phyloP scores from a whole-genome alignment of 192 early-diverging fungal species.

The Linnemannia hyalina region DNA sequence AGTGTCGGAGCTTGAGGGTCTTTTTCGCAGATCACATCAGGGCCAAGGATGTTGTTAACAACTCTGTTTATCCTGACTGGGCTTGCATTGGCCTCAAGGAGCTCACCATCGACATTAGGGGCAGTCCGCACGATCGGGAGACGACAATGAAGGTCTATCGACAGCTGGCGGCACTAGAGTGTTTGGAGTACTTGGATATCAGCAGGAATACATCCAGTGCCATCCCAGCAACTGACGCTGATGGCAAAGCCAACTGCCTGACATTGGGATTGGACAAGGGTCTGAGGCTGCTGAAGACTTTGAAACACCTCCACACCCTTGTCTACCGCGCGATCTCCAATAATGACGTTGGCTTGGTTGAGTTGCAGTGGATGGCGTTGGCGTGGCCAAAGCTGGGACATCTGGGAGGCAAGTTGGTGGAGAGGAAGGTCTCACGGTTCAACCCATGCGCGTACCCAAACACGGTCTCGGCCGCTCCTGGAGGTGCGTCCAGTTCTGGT shows the following conservation, averaged over 20 bases:
- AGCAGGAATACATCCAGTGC: not conserved
- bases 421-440: slow-evolving; percentile 6
- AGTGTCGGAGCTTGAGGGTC: slow-evolving; percentile 19
- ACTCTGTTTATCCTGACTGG: slow-evolving; percentile 37
- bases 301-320: slow-evolving; percentile 20
- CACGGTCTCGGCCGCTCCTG: not conserved
- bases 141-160: slow-evolving; percentile 14
- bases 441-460: slow-evolving; percentile 11
- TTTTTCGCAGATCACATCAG: slow-evolving; percentile 29
- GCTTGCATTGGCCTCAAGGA: slow-evolving; percentile 35
- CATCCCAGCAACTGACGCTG: not conserved
- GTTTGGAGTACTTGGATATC: slow-evolving; percentile 34
- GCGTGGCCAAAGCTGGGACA: slow-evolving; percentile 32
- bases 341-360: slow-evolving; percentile 31
- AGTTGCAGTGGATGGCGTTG: slow-evolving; percentile 41
- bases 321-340: slow-evolving; percentile 15
- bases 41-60: slow-evolving; percentile 37
- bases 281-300: slow-evolving; percentile 17
- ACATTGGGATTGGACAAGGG: slow-evolving; percentile 18
- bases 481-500: not conserved
- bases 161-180: slow-evolving; percentile 23
- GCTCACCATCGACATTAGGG: slow-evolving; percentile 34
- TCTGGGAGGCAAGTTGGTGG: slow-evolving; percentile 34
- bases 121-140: slow-evolving; percentile 14
- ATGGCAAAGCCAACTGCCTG: slow-evolving; percentile 13